Percentiles rank a stretch among this genome's conserved stretches.
Evolutionary conservation across 192 early-diverging fungal genomes (phyloP).

Genomic region (Backusella circina): DNA sequence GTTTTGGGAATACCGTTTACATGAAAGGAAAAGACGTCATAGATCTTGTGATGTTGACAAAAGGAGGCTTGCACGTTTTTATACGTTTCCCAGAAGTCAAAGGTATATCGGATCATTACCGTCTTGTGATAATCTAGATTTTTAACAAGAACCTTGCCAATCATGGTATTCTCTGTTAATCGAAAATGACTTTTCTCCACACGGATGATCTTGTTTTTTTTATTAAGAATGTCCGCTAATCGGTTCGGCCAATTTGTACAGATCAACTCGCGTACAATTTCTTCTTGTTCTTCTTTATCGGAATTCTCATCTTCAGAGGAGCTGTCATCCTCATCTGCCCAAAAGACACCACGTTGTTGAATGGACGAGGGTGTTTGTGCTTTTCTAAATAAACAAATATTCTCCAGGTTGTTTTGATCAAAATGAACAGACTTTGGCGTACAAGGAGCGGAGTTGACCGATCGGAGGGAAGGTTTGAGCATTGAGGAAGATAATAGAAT

Average conservation of each 20-base stretch:
- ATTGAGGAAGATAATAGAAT: not conserved
- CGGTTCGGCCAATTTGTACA: conserved; percentile 3
- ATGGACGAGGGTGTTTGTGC: conserved; percentile 59
- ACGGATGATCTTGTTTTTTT: conserved; percentile 2
- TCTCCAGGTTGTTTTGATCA: conserved; percentile 57
- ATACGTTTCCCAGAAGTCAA: conserved; percentile 74
- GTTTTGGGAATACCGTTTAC: conserved; percentile 18
- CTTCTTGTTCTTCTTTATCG: not conserved
- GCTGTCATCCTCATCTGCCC: conserved; percentile 9
- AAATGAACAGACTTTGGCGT: conserved; percentile 68
- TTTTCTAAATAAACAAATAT: conserved; percentile 67
- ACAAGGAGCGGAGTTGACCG: conserved; percentile 31
- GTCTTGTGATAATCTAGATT: conserved; percentile 85
- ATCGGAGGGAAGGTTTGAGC: conserved; percentile 25
- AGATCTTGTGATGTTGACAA: conserved; percentile 45
- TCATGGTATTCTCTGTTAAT: not conserved
- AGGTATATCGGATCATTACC: conserved; percentile 74
- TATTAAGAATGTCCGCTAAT: conserved; percentile 6
- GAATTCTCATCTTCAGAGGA: too few relatives aligned
- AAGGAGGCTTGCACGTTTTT: conserved; percentile 62
- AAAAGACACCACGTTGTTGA: conserved; percentile 35
- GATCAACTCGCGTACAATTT: not conserved
- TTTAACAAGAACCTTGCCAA: conserved; percentile 71
- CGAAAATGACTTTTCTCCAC: not conserved
- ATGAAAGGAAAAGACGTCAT: conserved; percentile 65